Conservation (phyloP, 345 rosid species). For the Populus nigra region DNA sequence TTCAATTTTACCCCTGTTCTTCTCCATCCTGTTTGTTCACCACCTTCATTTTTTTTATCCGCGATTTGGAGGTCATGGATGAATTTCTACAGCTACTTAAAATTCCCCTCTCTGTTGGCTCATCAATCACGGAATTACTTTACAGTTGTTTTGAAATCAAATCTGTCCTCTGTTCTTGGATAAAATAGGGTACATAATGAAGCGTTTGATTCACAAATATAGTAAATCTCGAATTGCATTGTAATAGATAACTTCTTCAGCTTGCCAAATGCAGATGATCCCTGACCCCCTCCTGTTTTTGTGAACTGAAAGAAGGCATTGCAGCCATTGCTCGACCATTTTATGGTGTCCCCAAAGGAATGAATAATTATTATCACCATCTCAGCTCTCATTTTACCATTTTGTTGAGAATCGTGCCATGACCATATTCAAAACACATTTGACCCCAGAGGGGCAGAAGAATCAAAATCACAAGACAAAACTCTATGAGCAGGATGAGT, state of each 20-base stretch:
- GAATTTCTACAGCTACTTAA: not conserved
- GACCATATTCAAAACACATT: not conserved
- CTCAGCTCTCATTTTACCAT: not conserved
- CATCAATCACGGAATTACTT: not conserved
- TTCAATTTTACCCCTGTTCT: not conserved
- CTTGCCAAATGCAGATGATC: not conserved
- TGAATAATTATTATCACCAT: not conserved
- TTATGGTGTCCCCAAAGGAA: slow-evolving; percentile 1
- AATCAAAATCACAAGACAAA: not conserved
- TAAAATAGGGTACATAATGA: too few species aligned
- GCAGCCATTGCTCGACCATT: not conserved
- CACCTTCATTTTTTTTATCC: not conserved
- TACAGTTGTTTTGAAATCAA: too few species aligned
- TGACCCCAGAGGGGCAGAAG: not conserved
- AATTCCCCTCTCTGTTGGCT: not conserved
- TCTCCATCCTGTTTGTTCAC: not conserved
- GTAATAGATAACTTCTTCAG: not conserved
- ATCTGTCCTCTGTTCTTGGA: too few species aligned
- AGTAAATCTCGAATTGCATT: too few species aligned
- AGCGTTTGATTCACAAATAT: too few species aligned
- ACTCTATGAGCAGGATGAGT: not conserved
- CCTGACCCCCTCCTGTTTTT: not conserved
- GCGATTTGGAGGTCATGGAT: not conserved
- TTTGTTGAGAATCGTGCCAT: not conserved
- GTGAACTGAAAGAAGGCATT: not conserved